Evolutionary conservation across 441 rosid genomes (phyloP).

Genomic region (Eruca vesicaria): DNA sequence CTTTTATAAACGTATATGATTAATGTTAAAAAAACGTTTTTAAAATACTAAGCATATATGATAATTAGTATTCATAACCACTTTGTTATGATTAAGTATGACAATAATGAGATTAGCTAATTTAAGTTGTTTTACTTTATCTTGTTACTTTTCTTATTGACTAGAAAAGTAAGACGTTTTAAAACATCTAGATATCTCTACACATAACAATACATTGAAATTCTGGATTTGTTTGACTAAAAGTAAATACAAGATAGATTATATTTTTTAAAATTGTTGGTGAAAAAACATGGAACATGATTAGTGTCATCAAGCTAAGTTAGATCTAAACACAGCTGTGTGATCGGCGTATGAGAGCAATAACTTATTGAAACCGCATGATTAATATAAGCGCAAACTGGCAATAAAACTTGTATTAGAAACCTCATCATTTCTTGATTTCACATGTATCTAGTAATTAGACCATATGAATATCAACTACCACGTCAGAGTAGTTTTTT

Average conservation of each 20-base stretch:
- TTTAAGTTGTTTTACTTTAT: background rate
- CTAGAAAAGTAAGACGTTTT: background rate
- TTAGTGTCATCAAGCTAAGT: background rate
- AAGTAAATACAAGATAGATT: background rate
- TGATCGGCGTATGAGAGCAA: conserved; percentile 4
- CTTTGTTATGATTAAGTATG: background rate
- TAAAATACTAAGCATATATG: background rate
- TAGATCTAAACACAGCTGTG: background rate
- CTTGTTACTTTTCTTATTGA: background rate
- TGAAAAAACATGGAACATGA: background rate
- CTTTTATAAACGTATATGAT: background rate
- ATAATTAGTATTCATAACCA: background rate
- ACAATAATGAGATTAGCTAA: background rate
- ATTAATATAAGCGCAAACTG: background rate
- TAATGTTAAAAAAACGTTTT: background rate
- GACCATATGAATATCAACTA: background rate
- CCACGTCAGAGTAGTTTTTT: background rate
- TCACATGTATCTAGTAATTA: background rate
- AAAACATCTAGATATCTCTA: background rate
- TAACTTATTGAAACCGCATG: background rate
- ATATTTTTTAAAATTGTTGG: background rate
- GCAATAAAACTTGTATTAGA: background rate
- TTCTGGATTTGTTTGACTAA: conserved; percentile 3
- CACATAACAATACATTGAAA: conserved; percentile 2
- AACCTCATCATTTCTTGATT: background rate